Evolutionary conservation across 768 basidiomycete species (phyloP), one percentile per base, ranked within the genome.

Genomic region (Tremella yokohamensis): DNA sequence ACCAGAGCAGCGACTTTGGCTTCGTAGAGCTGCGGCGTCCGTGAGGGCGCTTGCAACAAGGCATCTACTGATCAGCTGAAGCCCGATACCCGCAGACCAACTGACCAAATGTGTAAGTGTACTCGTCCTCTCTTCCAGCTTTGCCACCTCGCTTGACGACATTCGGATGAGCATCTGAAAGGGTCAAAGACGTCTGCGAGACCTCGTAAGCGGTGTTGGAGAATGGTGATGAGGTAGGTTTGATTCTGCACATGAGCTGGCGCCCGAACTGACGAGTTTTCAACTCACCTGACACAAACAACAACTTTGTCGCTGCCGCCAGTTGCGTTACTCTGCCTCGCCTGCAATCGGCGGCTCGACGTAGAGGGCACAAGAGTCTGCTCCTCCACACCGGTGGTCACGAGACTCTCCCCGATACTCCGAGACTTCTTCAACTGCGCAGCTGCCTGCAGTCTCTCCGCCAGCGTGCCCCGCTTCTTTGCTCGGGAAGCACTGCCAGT

Each of bases 81-180:
- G 38, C n/a, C 24, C 34, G 48, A 38, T 8, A 34, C 42, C n/a
- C 16, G 4, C 13, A 12, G 26, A 16, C 3, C 15, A 13, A 62
- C 75, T 54, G 37, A 74, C 75, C 73, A 56, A 76, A 74, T 1
- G 62, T 68, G 54, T 74, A 73, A 0, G 64, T 70, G 51, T 76
- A 76, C 47, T 72, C 73, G 26, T 64, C 61, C 57, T 73, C 72
- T 51, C 75, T 50, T 1, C 73, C 73, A 7, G 69, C 61, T 54
- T 76, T 76, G 8, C 75, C 70, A 7, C 73, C 73, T 42, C 75
- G 54, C 55, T 73, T 70, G 34, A 64, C 52, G 9, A 76, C 72
- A 40, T 72, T 74, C 12, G 75, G 73, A 62, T 76, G 75, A 20
- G 68, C 40, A 19, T 71, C 68, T 9, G 71, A 66, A 12, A 76